Base-by-base conservation (phyloP, 768 basidiomycete species). In the Sarcodon aspratus region DNA sequence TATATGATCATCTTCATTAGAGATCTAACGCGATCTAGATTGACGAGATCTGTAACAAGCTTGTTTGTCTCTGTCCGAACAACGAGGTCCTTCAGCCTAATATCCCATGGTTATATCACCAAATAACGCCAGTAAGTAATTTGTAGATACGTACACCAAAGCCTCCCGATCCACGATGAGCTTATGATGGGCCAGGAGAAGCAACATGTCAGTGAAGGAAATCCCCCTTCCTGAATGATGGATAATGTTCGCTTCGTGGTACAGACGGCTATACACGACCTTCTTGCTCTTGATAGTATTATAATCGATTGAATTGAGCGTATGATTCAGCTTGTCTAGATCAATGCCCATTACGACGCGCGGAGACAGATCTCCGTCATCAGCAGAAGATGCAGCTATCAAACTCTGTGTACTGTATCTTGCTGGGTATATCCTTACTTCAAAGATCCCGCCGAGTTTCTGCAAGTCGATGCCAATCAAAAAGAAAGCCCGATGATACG, bases 111-210 rank as follows among this genome's bases (percentile, higher is more conserved):
- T 18, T 35, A 21, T 35, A 48, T 11, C 42, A 21, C 45, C 21
- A 44, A 46, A 53, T 49, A 42, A 46, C 38, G 32, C 10, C 7
- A 11, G 31, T 4, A 34, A 9, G 34, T 17, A 36, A 27, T 9
- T 6, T 18, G 36, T 36, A 31, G 15, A 33, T 11, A 76, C 89
- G 61, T 63, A 95, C 94, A 81, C 76, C 21, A 98, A 67, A 11
- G 94, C 94, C 32, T 91, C 86, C 27, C 78, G 78, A 64, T 96
- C 92, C 45, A 89, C 76, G 53, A 97, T 91, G 46, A 98, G 67
- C 63, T 89, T 93, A 67, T 97, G 83, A 61, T 96, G 95, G 1
- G 89, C 85, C 36, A 98, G 68, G 42, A 97, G 67, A 33, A 86
- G 61, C 3, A 98, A 74, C 88, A 95, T 95, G 42, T 80, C 77